Evolutionary conservation across 176 grass and related monocot genomes (phyloP), one percentile per base, ranked within the genome.

Genomic region (Ensete glaucum): DNA sequence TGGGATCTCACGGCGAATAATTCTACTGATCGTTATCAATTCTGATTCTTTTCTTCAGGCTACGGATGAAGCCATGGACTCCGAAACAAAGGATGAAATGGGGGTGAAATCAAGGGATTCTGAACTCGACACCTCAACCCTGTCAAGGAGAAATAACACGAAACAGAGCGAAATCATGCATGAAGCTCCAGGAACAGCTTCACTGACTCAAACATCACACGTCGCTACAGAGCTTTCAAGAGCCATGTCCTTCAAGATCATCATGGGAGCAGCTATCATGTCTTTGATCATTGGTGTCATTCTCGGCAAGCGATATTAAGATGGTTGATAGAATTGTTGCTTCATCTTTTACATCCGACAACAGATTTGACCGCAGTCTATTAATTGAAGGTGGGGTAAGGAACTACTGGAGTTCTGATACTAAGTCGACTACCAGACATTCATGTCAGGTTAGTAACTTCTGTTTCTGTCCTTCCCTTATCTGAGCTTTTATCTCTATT

Each of bases 231-330:
- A 90, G 75, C 92, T 89, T 81, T 90, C 89, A 50, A 89, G 87
- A 26, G 85, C 88, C 72, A 90, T 92, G 92, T 89, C 92, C 57
- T 89, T 96, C 81, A 89, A 87, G 73, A 92, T 96, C 89, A 90
- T 90, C 78, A 66, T 96, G 23, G 89, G 85, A 75, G 89, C 92
- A 52, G 92, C 85, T 50, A 68, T 89, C 21, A 54, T 96, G 15
- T 96, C 92, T 13, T 62, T 96, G 64, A 73, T 92, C 76, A 52
- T 88, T 11, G 92, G 92, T 16, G 75, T 96, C 54, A 87, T 90
- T 82, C 92, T 96, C 2, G 92, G 92, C 19, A 96, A 92, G 83
- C 82, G 84, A 27, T 96, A 88, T 82, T 96, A 96, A 82, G 57
- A 64, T 76, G 57, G 1, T 52, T 76, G 4, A 14, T 34, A 7